Evolutionary conservation across 441 rosid species (phyloP), one percentile per base, ranked within the genome.

Genomic region (Lagerstroemia fauriei): DNA sequence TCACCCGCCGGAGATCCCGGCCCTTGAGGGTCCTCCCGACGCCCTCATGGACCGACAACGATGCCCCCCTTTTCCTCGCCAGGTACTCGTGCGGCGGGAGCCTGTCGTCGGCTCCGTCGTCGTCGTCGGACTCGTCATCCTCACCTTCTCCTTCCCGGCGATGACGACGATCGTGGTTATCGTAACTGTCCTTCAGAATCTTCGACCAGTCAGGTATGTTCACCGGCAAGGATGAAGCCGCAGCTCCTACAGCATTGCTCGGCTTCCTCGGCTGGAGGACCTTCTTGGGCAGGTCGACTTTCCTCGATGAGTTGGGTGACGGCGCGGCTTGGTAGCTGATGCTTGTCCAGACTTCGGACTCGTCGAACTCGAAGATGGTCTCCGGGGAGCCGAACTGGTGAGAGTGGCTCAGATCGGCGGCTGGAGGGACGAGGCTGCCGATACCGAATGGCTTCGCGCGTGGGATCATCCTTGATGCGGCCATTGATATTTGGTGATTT

Each of bases 61-160:
- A 91, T 18, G 90, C 90, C 47, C 95, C 95, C 81, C 95, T 88
- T 79, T 88, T 85, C 85, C 89, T 80, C 22, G 92, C 93, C 66
- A 91, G 82, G 82, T 86, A 88, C 83, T 91, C 94, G 51, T 92
- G 95, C 51, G 95, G 95, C 9, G 94, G 95, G 63, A 89, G 27
- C 78, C 78, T 44, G 0, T 48, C 86, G 50, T n/a, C 86, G 0
- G 63, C 86, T 12, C 76, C 83, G 29, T 38, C 25, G 32, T 38
- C 25, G 32, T 25, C 51, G 51, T 53, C 59, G 22, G 16, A 14
- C 11, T 32, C 46, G 24, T 48, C 56, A 12, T 74, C 63, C 53
- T 51, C 79, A 24, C n/a, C 86, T 22, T 76, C 85, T 34, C 80
- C 88, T 27, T 85, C 25, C 22, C 46, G 11, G 34, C 34, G 25